phyloP scores from a whole-genome alignment of 2,329 filamentous ascomycete genomes.

The Penicillium concentricum region DNA sequence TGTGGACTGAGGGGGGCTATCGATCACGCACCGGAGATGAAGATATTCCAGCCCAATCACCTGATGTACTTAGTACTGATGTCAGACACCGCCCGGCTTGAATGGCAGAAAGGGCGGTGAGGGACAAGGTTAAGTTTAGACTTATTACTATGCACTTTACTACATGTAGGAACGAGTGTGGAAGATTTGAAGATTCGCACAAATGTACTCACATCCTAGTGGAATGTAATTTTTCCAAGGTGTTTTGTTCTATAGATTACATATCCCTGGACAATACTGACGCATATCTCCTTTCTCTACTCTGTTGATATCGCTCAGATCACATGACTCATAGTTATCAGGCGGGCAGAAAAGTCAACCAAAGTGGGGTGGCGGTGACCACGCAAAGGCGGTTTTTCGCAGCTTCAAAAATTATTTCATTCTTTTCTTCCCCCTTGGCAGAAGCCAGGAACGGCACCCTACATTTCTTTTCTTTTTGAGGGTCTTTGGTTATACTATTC shows the following conservation, averaged over 20 bases:
- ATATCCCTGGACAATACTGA: background rate
- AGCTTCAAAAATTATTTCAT: slow-evolving; percentile 9
- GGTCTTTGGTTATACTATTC: background rate
- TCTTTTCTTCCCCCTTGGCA: slow-evolving; percentile 19
- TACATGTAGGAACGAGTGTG: too few relatives aligned
- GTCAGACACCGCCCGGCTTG: slow-evolving; percentile 3
- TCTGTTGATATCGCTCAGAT: background rate
- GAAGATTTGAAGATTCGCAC: too few relatives aligned
- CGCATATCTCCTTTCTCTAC: background rate
- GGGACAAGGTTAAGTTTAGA: background rate
- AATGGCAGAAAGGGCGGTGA: background rate
- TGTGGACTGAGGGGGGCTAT: slow-evolving; percentile 10
- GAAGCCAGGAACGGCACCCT: slow-evolving; percentile 20
- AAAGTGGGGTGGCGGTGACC: slow-evolving; percentile 17
- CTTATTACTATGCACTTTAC: background rate
- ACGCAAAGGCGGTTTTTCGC: background rate
- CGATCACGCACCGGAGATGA: slow-evolving; percentile 18
- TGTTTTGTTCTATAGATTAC: too few relatives aligned
- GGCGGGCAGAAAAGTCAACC: slow-evolving; percentile 9
- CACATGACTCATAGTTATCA: slow-evolving; percentile 8
- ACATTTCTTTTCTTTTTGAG: slow-evolving; percentile 15
- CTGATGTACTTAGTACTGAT: slow-evolving; percentile 13
- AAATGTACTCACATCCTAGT: background rate
- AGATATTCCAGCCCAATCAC: slow-evolving; percentile 28
- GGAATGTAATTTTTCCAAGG: too few relatives aligned